phyloP scores from a whole-genome alignment of 441 rosid species.

The Macaranga tanarius region DNA sequence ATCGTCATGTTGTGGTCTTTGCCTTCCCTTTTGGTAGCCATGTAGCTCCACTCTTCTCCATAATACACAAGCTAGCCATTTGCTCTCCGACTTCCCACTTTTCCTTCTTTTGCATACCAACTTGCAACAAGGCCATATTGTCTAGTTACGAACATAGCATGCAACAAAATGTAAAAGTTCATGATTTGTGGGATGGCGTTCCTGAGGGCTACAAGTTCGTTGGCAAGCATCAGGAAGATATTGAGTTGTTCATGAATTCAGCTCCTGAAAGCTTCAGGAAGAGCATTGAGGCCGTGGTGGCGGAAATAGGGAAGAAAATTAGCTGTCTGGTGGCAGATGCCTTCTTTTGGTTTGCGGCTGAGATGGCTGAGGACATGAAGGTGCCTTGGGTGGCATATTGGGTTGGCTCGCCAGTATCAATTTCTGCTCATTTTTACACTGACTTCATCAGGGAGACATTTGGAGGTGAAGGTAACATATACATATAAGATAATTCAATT shows the following conservation, averaged over 20 bases:
- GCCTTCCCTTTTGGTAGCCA: conserved; percentile 57
- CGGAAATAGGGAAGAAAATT: conserved; percentile 40
- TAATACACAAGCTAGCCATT: conserved; percentile 32
- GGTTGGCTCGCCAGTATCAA: conserved; percentile 40
- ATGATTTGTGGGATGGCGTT: conserved; percentile 42
- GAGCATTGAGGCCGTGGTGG: conserved; percentile 43
- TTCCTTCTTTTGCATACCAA: conserved; percentile 45
- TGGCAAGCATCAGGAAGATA: conserved; percentile 46
- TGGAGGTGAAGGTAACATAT: conserved; percentile 23
- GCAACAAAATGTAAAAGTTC: conserved; percentile 33
- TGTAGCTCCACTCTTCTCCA: conserved; percentile 38
- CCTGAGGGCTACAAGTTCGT: conserved; percentile 42
- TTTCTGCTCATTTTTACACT: conserved; percentile 39
- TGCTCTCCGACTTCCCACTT: conserved; percentile 32
- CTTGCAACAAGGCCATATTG: conserved; percentile 35
- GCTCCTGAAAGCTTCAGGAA: conserved; percentile 42
- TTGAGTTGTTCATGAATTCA: conserved; percentile 53
- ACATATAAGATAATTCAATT: too few relatives aligned
- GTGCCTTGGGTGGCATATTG: conserved; percentile 47
- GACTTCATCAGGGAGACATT: conserved; percentile 27
- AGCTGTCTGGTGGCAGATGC: conserved; percentile 57
- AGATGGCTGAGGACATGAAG: conserved; percentile 37
- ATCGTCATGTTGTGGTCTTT: conserved; percentile 39
- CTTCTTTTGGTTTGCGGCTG: conserved; percentile 44
- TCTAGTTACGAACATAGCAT: neutral